Percentiles rank a stretch among this genome's conserved stretches.
Evolutionary conservation across 2,329 filamentous ascomycete species (phyloP).

Genomic region (Ascomycota sp.): DNA sequence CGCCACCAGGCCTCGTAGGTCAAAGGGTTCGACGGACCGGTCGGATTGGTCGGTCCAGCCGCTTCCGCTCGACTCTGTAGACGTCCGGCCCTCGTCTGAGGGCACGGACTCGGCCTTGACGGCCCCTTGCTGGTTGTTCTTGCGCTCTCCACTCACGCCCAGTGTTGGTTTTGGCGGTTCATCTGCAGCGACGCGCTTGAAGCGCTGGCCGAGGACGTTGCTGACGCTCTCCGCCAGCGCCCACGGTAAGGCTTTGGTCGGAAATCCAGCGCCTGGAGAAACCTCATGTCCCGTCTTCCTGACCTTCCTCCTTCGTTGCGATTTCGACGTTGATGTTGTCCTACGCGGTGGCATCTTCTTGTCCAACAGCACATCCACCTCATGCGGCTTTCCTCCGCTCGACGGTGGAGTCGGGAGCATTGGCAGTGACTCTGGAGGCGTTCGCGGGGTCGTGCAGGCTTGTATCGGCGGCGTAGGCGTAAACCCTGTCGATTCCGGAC

Average conservation of each 20-base stretch:
- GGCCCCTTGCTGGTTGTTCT: conserved; percentile 12
- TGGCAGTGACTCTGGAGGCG: no score
- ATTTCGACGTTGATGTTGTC: neutral
- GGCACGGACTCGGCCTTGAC: conserved; percentile 4
- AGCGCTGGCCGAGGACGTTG: conserved; percentile 34
- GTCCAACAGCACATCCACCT: neutral
- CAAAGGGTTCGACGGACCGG: conserved; percentile 27
- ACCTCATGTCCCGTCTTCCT: neutral
- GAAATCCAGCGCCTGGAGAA: neutral
- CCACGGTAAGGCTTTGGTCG: conserved; percentile 20
- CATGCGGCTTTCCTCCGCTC: neutral
- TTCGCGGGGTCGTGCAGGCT: no score
- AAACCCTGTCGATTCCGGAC: conserved; percentile 5
- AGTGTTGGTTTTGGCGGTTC: conserved; percentile 40
- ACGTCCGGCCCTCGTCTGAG: conserved; percentile 4
- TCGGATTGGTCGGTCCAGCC: conserved; percentile 7
- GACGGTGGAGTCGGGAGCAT: neutral
- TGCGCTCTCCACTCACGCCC: conserved; percentile 25
- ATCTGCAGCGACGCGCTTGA: conserved; percentile 33
- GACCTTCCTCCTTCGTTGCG: neutral
- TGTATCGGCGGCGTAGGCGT: neutral
- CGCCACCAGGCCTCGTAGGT: conserved; percentile 24
- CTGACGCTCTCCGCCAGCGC: conserved; percentile 34
- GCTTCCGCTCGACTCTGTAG: conserved; percentile 8
- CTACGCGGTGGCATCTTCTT: neutral